These are phyloP conservation scores for Rhynchospora pubera DNA, from an alignment of 176 grass and related monocot species.

Conservation along the genomic window DNA sequence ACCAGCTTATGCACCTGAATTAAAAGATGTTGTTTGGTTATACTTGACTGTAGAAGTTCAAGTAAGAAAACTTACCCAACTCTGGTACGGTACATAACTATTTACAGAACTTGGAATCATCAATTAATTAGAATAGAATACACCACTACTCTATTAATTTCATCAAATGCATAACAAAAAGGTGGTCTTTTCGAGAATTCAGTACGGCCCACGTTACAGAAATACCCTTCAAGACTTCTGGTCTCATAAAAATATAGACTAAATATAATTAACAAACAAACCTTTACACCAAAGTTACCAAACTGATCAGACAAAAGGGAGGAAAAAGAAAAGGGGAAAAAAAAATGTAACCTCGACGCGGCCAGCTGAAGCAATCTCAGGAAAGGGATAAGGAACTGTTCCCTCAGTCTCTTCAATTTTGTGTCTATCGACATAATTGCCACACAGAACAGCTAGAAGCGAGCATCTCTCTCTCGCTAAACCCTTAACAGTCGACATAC, in stretches of 20 bases:
- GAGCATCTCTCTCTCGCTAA: slow-evolving; percentile 14
- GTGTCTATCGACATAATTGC: slow-evolving; percentile 24
- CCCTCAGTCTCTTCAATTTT: slow-evolving; percentile 12
- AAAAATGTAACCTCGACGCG: slow-evolving; percentile 36
- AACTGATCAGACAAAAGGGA: neutral
- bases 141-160: neutral
- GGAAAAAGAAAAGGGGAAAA: neutral
- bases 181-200: neutral
- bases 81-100: neutral
- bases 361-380: slow-evolving; percentile 39
- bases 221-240: neutral
- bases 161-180: neutral
- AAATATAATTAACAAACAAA: neutral
- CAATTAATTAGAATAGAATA: neutral
- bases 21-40: neutral
- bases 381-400: slow-evolving; percentile 34
- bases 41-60: neutral
- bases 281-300: neutral
- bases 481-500: slow-evolving; percentile 39
- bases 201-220: neutral
- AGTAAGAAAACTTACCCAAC: neutral
- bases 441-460: slow-evolving; percentile 46
- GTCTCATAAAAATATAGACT: neutral
- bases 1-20: slow-evolving; percentile 61
- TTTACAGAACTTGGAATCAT: neutral